Evolutionary conservation across 331 rosid genomes (phyloP), one percentile per base, ranked within the genome.

Genomic region (Telfairia occidentalis): DNA sequence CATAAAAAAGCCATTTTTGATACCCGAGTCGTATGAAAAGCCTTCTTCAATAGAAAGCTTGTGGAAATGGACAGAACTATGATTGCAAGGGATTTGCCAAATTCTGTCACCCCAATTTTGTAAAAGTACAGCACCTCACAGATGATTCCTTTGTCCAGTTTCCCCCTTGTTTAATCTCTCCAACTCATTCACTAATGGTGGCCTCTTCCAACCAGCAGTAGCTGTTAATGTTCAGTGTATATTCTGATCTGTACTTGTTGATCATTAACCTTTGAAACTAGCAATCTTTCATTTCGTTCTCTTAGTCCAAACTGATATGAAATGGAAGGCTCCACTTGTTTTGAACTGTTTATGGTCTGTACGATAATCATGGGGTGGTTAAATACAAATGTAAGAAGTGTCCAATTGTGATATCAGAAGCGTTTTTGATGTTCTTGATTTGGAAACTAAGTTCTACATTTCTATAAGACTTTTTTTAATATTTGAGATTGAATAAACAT

Each of bases 1-100:
- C 75, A 70, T 45, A 70, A 69, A 16, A 63, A 69, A 45, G 50
- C 74, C 57, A 70, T 46, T 70, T 70, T 70, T 70, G 75, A 70
- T 43, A 70, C 28, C 75, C 23, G 5, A 48, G 29, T 46, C 35
- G n/a, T 16, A 48, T 29, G 59, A 50, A 71, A 48, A 28, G 55
- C 38, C 55, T 69, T 69, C 9, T 46, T 71, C 71, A 64, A 64
- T 34, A 21, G 46, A 30, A 60, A 55, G 65, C 28, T 63, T 63
- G 71, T 35, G n/a, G 46, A 50, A 50, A 50, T 50, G 57, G 24
- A 16, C 26, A 50, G 57, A 63, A n/a, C 1, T 12, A 7, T 32
- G 21, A 32, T 60, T 16, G 24, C 23, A 12, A 32, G n/a, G 30
- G 32, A 18, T 1, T 28, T 8, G 74, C 7, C 43, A 29, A 18